A percentile compares a stretch with the other conserved stretches of the same genome.
Conservation (phyloP, 75 land plant species). For the Gnetum montanum region DNA sequence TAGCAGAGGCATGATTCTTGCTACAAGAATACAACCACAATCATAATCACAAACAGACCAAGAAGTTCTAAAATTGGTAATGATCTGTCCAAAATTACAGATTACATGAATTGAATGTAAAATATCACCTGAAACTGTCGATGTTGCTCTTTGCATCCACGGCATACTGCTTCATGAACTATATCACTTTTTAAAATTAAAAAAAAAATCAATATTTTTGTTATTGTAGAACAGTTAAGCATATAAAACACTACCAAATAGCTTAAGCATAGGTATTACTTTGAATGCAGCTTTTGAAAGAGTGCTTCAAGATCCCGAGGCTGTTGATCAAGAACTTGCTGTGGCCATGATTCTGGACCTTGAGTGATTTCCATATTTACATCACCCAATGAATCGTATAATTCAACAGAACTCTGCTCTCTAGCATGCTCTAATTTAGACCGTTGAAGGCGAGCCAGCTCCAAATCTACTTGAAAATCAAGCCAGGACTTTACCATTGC, state of each 20-base stretch:
- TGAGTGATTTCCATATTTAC: slow-evolving; percentile 7
- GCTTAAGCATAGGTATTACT: slow-evolving; percentile 19
- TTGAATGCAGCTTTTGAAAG: slow-evolving; percentile 94
- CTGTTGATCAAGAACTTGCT: slow-evolving; percentile 87
- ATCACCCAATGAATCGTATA: slow-evolving; percentile 26
- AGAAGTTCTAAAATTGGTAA: too few relatives aligned
- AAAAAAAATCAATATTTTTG: too few relatives aligned
- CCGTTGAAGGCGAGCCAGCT: slow-evolving; percentile 42
- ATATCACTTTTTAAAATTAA: slow-evolving; percentile 35
- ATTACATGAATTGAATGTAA: too few relatives aligned
- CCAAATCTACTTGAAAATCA: slow-evolving; percentile 73
- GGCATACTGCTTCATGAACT: slow-evolving; percentile 72
- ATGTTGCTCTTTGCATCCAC: slow-evolving; percentile 93
- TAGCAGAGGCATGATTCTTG: too few relatives aligned
- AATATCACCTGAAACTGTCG: slow-evolving; percentile 69
- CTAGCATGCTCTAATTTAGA: slow-evolving; percentile 24
- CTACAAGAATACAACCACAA: too few relatives aligned
- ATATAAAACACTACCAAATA: neutral
- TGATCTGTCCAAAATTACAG: too few relatives aligned
- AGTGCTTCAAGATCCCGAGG: slow-evolving; percentile 69
- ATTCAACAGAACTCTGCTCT: slow-evolving; percentile 23
- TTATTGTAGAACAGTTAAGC: neutral
- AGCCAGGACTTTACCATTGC: slow-evolving; percentile 93
- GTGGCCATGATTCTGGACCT: slow-evolving; percentile 89
- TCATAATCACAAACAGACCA: too few relatives aligned